phyloP scores from a whole-genome alignment of 371 early-diverging fungal genomes.

The Mucor piriformis region DNA sequence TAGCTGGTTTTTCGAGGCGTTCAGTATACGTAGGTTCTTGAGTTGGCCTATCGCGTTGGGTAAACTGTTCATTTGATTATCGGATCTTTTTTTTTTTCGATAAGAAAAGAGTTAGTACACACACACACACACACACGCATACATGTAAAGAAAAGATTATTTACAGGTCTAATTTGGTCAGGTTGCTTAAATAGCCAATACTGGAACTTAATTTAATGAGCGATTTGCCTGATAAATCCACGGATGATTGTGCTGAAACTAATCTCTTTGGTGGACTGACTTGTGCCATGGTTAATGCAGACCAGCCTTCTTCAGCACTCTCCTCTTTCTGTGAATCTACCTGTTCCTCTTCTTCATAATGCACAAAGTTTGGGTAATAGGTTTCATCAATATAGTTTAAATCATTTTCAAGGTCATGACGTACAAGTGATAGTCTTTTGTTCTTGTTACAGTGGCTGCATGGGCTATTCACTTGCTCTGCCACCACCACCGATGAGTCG shows the following conservation, averaged over 20 bases:
- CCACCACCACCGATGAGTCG: not conserved
- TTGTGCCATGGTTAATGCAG: slow-evolving; percentile 35
- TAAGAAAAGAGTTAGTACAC: not conserved
- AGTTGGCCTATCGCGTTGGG: slow-evolving; percentile 44
- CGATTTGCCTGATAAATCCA: slow-evolving; percentile 40
- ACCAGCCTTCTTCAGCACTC: slow-evolving; percentile 25
- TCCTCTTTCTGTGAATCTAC: slow-evolving; percentile 16
- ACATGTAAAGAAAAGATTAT: slow-evolving; percentile 2
- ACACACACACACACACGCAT: too few species aligned
- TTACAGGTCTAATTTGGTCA: slow-evolving; percentile 48
- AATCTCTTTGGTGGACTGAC: slow-evolving; percentile 28
- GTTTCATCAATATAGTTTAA: slow-evolving; percentile 49
- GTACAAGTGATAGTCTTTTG: slow-evolving; percentile 37
- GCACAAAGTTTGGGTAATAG: slow-evolving; percentile 37
- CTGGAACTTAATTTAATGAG: slow-evolving; percentile 45
- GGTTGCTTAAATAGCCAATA: slow-evolving; percentile 38
- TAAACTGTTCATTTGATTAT: slow-evolving; percentile 46
- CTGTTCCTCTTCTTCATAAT: slow-evolving; percentile 28
- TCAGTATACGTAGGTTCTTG: slow-evolving; percentile 33
- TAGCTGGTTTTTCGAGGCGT: slow-evolving; percentile 42
- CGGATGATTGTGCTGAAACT: slow-evolving; percentile 22
- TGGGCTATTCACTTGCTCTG: slow-evolving; percentile 22
- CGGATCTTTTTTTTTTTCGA: slow-evolving; percentile 37
- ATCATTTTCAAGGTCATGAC: slow-evolving; percentile 35
- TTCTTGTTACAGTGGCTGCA: slow-evolving; percentile 32